These are phyloP conservation scores for Scheffersomyces ergatensis DNA, from an alignment of 805 yeast genomes.

Conservation along the genomic window DNA sequence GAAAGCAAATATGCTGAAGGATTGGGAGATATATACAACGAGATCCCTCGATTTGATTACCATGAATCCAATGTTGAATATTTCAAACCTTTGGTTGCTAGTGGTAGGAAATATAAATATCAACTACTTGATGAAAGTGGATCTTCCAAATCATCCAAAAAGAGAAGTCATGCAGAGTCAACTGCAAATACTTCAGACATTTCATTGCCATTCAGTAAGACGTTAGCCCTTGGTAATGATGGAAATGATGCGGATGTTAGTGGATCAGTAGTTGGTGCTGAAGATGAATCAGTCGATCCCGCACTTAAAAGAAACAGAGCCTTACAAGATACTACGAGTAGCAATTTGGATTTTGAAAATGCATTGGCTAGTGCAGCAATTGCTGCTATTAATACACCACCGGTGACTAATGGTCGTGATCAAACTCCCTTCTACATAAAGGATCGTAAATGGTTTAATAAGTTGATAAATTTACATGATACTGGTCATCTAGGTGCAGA, in stretches of 20 bases:
- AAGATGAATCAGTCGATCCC: constrained; percentile 28
- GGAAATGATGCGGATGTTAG: not conserved
- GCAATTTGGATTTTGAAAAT: constrained; percentile 19
- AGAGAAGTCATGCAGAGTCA: constrained; percentile 8
- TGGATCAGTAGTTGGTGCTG: not conserved
- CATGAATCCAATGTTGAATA: constrained; percentile 25
- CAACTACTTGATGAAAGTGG: constrained; percentile 1
- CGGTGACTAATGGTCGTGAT: constrained; percentile 20
- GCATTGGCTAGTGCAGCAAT: constrained; percentile 29
- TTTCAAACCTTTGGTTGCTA: constrained; percentile 22
- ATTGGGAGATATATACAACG: constrained; percentile 24
- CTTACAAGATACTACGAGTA: constrained; percentile 7
- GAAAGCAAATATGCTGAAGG: constrained; percentile 29
- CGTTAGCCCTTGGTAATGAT: constrained; percentile 1
- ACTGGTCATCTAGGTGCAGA: constrained; percentile 20
- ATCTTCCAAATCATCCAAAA: constrained; percentile 9
- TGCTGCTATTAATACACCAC: constrained; percentile 29
- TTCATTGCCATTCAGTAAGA: constrained; percentile 6
- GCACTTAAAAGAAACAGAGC: constrained; percentile 20
- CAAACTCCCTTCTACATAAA: constrained; percentile 27
- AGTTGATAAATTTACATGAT: constrained; percentile 26
- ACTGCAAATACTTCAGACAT: constrained; percentile 4
- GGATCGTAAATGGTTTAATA: constrained; percentile 37
- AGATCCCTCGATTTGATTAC: constrained; percentile 31
- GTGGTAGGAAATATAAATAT: constrained; percentile 10